Conservation (phyloP, 495 filamentous ascomycete genomes). For the Niebla homalea region DNA sequence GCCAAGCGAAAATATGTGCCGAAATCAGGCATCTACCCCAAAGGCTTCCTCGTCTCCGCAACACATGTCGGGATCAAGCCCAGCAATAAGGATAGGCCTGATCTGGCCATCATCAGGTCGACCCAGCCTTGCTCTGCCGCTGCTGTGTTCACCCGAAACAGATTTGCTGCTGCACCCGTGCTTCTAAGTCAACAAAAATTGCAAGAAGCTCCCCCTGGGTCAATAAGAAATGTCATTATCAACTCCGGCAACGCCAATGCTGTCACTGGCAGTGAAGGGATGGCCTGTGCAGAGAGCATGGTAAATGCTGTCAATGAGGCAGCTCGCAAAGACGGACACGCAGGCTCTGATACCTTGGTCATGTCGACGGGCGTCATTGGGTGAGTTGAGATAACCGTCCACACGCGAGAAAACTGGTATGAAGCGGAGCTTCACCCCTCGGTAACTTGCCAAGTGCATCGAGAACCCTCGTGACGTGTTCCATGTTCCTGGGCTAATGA, state of each 20-base stretch:
- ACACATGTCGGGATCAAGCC: conserved; percentile 91
- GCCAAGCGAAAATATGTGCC: conserved; percentile 83
- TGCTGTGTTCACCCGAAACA: conserved; percentile 95
- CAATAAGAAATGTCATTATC: conserved; percentile 71
- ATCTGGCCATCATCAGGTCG: conserved; percentile 79
- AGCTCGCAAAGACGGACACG: neutral
- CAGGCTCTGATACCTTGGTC: conserved; percentile 54
- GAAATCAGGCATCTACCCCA: conserved; percentile 68
- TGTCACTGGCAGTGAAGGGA: conserved; percentile 81
- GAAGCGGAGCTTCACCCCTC: too few relatives aligned
- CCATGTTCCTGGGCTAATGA: too few relatives aligned
- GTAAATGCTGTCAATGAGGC: conserved; percentile 50
- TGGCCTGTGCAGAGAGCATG: conserved; percentile 84
- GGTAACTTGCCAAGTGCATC: too few relatives aligned
- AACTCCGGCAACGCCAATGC: conserved; percentile 98
- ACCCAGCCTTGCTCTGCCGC: conserved; percentile 82
- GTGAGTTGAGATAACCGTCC: too few relatives aligned
- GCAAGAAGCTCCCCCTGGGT: conserved; percentile 47
- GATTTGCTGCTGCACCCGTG: conserved; percentile 93
- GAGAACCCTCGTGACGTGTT: too few relatives aligned
- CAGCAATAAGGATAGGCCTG: conserved; percentile 73
- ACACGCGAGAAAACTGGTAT: too few relatives aligned
- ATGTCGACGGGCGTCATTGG: conserved; percentile 99
- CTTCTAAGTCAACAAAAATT: conserved; percentile 66
- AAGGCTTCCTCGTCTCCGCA: conserved; percentile 77